Evolutionary conservation across 148 eudicot genomes (phyloP).

Genomic region (Rhododendron simsii): DNA sequence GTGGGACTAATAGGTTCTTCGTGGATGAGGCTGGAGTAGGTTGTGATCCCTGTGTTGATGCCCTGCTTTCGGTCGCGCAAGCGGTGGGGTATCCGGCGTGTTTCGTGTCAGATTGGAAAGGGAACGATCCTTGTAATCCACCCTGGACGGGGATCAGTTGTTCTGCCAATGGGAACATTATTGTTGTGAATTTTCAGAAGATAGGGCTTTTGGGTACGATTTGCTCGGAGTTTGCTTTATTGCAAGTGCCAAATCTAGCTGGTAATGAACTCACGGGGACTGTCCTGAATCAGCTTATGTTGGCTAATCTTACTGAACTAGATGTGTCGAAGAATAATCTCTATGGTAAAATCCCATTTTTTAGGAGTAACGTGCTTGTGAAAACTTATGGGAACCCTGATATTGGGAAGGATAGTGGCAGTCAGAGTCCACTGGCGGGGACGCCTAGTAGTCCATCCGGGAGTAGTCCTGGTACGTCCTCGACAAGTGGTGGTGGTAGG

Average conservation of each 20-base stretch:
- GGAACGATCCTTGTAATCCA: constrained; percentile 55
- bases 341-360: constrained; percentile 51
- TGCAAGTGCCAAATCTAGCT: constrained; percentile 46
- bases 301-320: constrained; percentile 48
- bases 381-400: constrained; percentile 44
- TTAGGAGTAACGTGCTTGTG: constrained; percentile 35
- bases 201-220: constrained; percentile 55
- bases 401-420: constrained; percentile 40
- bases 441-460: background rate
- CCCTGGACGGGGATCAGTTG: constrained; percentile 60
- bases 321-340: constrained; percentile 65
- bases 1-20: constrained; percentile 56
- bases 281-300: constrained; percentile 55
- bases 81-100: constrained; percentile 59
- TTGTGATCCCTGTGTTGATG: constrained; percentile 55
- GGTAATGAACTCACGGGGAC: constrained; percentile 61
- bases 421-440: constrained; percentile 14
- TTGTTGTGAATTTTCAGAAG: constrained; percentile 43
- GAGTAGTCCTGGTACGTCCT: background rate
- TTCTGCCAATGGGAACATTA: constrained; percentile 41
- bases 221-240: constrained; percentile 44
- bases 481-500: constrained; percentile 21
- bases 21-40: constrained; percentile 39
- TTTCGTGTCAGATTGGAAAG: constrained; percentile 61
- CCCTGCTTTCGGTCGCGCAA: constrained; percentile 41